Evolutionary conservation across 2,329 filamentous ascomycete genomes (phyloP), one percentile per base, ranked within the genome.

Genomic region (Cordyceps cicadae): DNA sequence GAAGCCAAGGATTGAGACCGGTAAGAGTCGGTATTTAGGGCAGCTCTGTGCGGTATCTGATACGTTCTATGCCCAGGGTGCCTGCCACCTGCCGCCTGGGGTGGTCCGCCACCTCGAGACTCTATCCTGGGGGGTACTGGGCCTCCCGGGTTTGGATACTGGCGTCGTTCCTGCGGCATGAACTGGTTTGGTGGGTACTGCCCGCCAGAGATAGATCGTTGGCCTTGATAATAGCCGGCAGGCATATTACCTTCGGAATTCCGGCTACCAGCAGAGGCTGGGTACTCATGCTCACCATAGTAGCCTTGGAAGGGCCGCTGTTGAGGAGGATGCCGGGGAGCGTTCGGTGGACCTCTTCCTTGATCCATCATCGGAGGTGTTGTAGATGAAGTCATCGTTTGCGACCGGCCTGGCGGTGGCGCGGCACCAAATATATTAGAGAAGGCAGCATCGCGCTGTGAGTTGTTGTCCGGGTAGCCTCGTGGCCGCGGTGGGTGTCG

Each of bases 341-440:
- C 49, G 37, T 81, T 87, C 86, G 62, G 68, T 76, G 43, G 43
- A 46, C 58, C 73, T 71, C 63, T 85, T 67, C 89, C 89, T 56
- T 77, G 76, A 59, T 79, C 69, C 68, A 76, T 76, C 72, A 79
- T 77, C 68, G 77, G 73, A 54, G 79, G 76, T 60, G 76, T 70
- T 48, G 87, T 82, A 65, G 91, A 87, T 60, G 89, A 92, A 65
- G 87, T 94, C 92, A 97, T 97, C 29, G 93, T 97, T 71, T 97
- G 92, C 62, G 92, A 95, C 73, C 94, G 88, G 62, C 93, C 93
- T 51, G 90, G 85, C 52, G 91, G 91, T 65, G 90, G 92, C 65
- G 90, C 83, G 65, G 86, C 87, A 67, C 93, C 94, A 73, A 97
- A 99, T 71, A 97, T 97, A 76, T 93, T 93, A 66, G 89, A 91